These are phyloP conservation scores for Pseudopithomyces chartarum DNA, from an alignment of 2,329 filamentous ascomycete species.

Conservation along the genomic window DNA sequence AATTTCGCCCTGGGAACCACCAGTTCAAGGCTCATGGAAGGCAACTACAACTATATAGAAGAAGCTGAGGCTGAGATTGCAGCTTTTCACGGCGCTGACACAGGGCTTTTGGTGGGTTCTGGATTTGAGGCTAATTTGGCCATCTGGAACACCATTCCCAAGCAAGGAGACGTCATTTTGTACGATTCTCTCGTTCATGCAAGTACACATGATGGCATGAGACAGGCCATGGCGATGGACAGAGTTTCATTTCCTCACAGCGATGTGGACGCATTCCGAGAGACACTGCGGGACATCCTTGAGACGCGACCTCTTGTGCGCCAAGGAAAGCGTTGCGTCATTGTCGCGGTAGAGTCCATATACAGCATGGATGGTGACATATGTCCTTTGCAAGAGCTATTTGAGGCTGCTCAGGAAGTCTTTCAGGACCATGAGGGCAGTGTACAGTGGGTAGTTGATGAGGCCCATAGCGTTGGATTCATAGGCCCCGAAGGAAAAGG, in stretches of 20 bases:
- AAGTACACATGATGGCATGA: constrained; percentile 76
- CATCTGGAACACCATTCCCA: constrained; percentile 41
- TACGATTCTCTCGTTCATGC: constrained; percentile 78
- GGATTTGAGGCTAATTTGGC: constrained; percentile 50
- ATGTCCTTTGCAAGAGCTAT: constrained; percentile 65
- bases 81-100: constrained; percentile 60
- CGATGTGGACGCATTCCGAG: background rate
- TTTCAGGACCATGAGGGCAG: constrained; percentile 60
- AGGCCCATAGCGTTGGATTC: constrained; percentile 68
- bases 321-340: constrained; percentile 36
- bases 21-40: constrained; percentile 64
- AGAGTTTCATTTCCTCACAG: constrained; percentile 64
- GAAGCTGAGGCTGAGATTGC: constrained; percentile 61
- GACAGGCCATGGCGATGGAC: constrained; percentile 58
- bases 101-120: constrained; percentile 62
- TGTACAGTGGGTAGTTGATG: constrained; percentile 67
- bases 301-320: constrained; percentile 18
- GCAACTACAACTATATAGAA: constrained; percentile 63
- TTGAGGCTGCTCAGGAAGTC: constrained; percentile 59
- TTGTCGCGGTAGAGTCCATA: constrained; percentile 33
- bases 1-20: constrained; percentile 52
- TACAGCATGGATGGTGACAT: constrained; percentile 86
- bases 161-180: constrained; percentile 70
- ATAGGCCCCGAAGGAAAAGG: constrained; percentile 62
- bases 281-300: constrained; percentile 45